phyloP scores from a whole-genome alignment of 176 grass and related monocot species.

The Oryza punctata region DNA sequence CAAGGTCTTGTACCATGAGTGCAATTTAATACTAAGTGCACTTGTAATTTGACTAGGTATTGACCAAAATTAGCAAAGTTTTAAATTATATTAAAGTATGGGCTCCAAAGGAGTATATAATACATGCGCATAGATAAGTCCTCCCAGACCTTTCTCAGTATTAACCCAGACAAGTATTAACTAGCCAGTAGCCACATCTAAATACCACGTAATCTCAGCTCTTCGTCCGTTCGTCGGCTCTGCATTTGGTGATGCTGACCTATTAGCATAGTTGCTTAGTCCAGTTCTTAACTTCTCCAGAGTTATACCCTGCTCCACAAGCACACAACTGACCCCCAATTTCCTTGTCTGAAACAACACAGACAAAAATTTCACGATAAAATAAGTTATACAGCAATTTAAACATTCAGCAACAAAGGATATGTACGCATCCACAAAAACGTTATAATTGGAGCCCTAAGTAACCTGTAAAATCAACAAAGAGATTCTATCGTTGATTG shows the following conservation, averaged over 20 bases:
- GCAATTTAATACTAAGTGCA: too few species aligned
- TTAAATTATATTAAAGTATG: too few species aligned
- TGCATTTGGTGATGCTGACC: slow-evolving; percentile 14
- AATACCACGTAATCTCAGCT: background rate
- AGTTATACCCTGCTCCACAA: slow-evolving; percentile 41
- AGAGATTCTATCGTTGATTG: background rate
- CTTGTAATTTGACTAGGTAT: too few species aligned
- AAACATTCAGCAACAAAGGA: background rate
- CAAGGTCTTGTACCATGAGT: too few species aligned
- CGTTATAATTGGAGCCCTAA: background rate
- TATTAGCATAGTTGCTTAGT: slow-evolving; percentile 40
- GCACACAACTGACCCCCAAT: slow-evolving; percentile 38
- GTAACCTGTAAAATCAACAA: background rate
- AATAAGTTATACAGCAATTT: background rate
- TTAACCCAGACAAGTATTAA: too few species aligned
- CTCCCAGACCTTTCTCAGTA: too few species aligned
- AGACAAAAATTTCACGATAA: background rate
- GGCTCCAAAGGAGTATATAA: too few species aligned
- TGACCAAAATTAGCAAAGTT: too few species aligned
- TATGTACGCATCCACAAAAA: background rate
- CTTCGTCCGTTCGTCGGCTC: background rate
- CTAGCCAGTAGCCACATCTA: background rate
- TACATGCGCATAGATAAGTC: too few species aligned
- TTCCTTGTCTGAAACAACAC: slow-evolving; percentile 10
- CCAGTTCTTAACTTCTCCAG: slow-evolving; percentile 45